phyloP scores from a whole-genome alignment of 2,329 filamentous ascomycete genomes.

The Didymella keratinophila region DNA sequence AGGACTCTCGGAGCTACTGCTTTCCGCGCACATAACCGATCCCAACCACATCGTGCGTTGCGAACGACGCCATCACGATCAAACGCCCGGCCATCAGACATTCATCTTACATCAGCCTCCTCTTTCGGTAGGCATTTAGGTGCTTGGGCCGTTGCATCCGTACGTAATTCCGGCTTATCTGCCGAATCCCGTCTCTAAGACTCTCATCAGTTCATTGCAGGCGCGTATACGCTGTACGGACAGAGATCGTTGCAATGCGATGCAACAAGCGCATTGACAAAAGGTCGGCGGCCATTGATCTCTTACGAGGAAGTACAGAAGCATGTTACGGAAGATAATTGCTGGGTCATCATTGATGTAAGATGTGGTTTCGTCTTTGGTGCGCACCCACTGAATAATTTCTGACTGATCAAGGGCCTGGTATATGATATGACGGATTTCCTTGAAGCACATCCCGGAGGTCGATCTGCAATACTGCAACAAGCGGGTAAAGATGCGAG shows the following conservation, averaged over 20 bases:
- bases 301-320: constrained; percentile 12
- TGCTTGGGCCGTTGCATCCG: neutral
- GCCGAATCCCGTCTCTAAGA: neutral
- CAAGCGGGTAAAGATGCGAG: constrained; percentile 14
- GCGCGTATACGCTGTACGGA: constrained; percentile 7
- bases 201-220: neutral
- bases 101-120: neutral
- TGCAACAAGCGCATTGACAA: neutral
- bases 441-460: constrained; percentile 9
- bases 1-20: neutral
- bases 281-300: neutral
- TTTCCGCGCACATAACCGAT: too few relatives aligned
- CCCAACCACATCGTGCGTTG: neutral
- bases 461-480: constrained; percentile 9
- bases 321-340: constrained; percentile 6
- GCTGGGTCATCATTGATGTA: constrained; percentile 13
- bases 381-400: neutral
- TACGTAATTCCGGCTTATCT: neutral
- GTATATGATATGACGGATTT: constrained; percentile 12
- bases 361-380: neutral
- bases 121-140: neutral
- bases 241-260: constrained; percentile 7
- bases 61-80: neutral
- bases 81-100: neutral
- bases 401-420: constrained; percentile 3